phyloP scores from a whole-genome alignment of 768 basidiomycete genomes.

The Lactarius hatsudake region DNA sequence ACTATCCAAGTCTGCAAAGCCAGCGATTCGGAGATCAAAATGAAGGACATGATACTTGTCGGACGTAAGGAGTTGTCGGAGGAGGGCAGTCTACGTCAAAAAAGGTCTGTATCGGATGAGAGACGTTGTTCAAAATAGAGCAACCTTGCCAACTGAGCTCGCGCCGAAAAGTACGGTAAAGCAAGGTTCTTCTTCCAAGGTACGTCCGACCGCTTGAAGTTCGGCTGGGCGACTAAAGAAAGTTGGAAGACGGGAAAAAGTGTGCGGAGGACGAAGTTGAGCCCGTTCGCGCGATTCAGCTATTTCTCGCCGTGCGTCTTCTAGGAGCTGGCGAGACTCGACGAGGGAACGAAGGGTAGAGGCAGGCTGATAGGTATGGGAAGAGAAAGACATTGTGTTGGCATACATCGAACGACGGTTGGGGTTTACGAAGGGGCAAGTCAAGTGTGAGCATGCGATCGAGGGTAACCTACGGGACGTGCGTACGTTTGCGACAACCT shows the following conservation, averaged over 20 bases:
- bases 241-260: conserved; percentile 71
- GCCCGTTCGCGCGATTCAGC: conserved; percentile 62
- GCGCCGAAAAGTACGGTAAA: conserved; percentile 82
- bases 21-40: conserved; percentile 80
- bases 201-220: conserved; percentile 59
- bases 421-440: conserved; percentile 24
- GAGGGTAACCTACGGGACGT: conserved; percentile 16
- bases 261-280: conserved; percentile 69
- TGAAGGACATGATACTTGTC: conserved; percentile 75
- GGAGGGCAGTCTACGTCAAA: conserved; percentile 59
- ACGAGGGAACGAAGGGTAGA: conserved; percentile 77
- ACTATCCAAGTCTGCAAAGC: conserved; percentile 77
- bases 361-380: conserved; percentile 52
- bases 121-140: too few species aligned
- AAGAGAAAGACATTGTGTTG: conserved; percentile 24
- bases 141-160: conserved; percentile 77
- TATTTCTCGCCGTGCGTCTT: conserved; percentile 76
- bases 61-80: conserved; percentile 71
- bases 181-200: conserved; percentile 66
- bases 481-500: conserved; percentile 70
- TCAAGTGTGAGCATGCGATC: conserved; percentile 19
- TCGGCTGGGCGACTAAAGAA: conserved; percentile 72
- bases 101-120: conserved; percentile 1
- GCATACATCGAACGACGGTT: conserved; percentile 9
- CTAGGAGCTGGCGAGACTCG: conserved; percentile 71